Evolutionary conservation across 2,329 filamentous ascomycete genomes (phyloP), one percentile per base, ranked within the genome.

Genomic region (Claviceps capensis): DNA sequence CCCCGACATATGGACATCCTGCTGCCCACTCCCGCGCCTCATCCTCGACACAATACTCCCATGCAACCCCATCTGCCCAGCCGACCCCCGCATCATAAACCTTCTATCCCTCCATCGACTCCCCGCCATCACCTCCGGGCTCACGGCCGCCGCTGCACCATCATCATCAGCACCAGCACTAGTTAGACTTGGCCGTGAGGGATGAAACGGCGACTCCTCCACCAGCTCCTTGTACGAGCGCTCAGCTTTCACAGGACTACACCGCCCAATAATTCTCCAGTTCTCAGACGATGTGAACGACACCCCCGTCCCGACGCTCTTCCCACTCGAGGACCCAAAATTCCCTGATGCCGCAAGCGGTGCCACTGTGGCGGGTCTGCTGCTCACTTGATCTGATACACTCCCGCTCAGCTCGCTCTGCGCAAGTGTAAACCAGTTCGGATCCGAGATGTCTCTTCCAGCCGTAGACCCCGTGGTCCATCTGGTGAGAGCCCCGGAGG

Each of bases 261-360:
- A 48, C 5, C 38, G 55, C 19, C 55, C 55, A n/a, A 65, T 58
- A 7, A 64, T 53, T 19, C 63, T 59, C 67, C 67, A 70, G 51
- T 70, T 69, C 55, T 69, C 67, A 3, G 59, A 52, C 2, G 67
- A 67, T 6, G 59, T 64, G 54, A 69, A 69, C 0, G 67, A 69
- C 0, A 60, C 51, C 4, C 65, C 63, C 5, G 58, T 63, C 5
- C 53, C 52, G 47, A 63, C 42, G 42, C 60, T 63, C 50, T 56
- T 58, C 48, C 54, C 55, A 8, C 54, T 49, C 13, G 46, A 23
- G 14, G 49, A 54, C 48, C 34, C 54, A 56, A 58, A 30, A 50
- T 46, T 4, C 34, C 50, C 47, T 36, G 34, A 62, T 50, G 30
- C 56, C 55, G 58, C 58, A 19, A 55, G 54, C n/a, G 43, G 49